These are phyloP conservation scores for Theileria orientalis DNA, from an alignment of 169 alveolate species.

Conservation along the genomic window DNA sequence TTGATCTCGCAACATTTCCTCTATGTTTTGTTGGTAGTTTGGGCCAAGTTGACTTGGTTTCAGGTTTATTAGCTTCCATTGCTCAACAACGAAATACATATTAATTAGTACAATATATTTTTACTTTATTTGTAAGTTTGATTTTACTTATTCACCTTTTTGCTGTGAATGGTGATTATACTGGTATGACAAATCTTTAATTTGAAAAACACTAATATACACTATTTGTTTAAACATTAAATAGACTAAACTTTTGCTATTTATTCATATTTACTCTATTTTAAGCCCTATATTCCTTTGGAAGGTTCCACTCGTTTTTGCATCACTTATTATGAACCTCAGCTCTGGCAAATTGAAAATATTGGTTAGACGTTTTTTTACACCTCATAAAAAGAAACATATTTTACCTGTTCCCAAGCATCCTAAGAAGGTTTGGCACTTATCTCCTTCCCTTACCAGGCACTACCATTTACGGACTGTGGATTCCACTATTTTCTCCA, in stretches of 20 bases:
- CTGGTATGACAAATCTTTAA: background rate
- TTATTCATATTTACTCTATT: background rate
- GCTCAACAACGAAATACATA: constrained; percentile 88
- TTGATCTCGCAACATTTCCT: constrained; percentile 84
- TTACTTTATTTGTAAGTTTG: background rate
- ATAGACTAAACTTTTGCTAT: background rate
- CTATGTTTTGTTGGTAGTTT: constrained; percentile 81
- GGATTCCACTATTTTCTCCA: constrained; percentile 13
- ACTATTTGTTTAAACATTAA: too few relatives aligned
- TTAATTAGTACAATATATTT: constrained; percentile 2
- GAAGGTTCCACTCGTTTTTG: background rate
- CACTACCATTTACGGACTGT: constrained; percentile 39
- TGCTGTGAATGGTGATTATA: background rate
- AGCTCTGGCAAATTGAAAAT: constrained; percentile 60
- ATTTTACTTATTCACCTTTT: background rate
- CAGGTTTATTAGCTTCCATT: constrained; percentile 85
- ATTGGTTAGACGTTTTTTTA: constrained; percentile 49
- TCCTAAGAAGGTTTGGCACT: constrained; percentile 59
- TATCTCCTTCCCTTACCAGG: constrained; percentile 47
- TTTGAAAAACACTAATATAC: background rate
- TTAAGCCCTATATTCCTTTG: background rate
- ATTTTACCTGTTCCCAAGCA: constrained; percentile 38
- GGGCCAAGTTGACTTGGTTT: constrained; percentile 90
- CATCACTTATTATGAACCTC: constrained; percentile 41
- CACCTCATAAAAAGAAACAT: constrained; percentile 41